Base-by-base conservation (phyloP, 2,329 filamentous ascomycete genomes). In the Myriosclerotinia duriaeana region DNA sequence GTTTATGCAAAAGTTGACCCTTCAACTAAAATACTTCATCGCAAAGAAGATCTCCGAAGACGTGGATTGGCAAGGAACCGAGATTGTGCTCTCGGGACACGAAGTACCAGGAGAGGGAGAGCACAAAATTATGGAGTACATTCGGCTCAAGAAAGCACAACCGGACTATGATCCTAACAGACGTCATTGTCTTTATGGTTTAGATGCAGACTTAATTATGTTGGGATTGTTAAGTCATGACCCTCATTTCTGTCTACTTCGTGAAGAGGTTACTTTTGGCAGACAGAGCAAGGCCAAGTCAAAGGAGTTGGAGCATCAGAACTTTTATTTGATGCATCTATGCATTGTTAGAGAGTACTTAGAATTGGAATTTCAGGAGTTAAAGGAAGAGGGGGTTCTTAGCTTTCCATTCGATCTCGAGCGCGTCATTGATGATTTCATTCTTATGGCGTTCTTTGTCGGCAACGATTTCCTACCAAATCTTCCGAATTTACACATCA, bases 111-210 rank as follows among this genome's bases (percentile, higher is more conserved):
- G 95, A 74, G 96, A 99, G 80, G 95, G 95, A 74, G 95, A 99
- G 79, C 95, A 99, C 83, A 99, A 99, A 82, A 97, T 99, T 79
- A 99, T 99, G 95, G 96, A 99, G 79, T 99, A 99, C 79, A 99
- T 99, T 78, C 91, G 95, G 73, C 92, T 96, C 79, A 92, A 95
- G 69, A 98, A 98, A 83, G 93, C 94, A 59, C 95, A 99, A 78
- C 91, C 91, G 2, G 87, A 89, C 70, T 99, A 99, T 79, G 89
- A 97, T 77, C 86, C 92, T 60, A 98, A 99, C 75, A 87, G 97
- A 69, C 91, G 95, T 67, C 95, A 99, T 79, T 99, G 96, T 79
- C 84, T 99, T 70, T 99, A 99, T 79, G 96, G 96, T 34, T 85
- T 99, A 60, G 95, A 99, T 80, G 95, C 95, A 54, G 95, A 99